phyloP scores from a whole-genome alignment of 345 rosid species.

The Angophora floribunda region DNA sequence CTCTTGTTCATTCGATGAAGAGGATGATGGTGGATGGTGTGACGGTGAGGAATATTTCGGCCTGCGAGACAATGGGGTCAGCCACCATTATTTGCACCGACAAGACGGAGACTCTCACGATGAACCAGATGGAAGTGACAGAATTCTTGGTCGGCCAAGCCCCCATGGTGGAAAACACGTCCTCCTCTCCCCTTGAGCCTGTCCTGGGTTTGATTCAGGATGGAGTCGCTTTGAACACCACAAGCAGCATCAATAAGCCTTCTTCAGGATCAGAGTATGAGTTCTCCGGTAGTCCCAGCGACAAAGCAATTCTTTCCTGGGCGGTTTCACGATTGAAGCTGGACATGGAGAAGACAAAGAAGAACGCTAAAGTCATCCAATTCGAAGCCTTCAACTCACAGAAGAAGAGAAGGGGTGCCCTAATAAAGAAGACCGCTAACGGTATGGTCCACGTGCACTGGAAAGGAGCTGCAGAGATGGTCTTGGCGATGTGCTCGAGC shows the following conservation, averaged over 20 bases:
- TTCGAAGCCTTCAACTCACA: conserved; percentile 17
- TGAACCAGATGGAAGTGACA: too few relatives aligned
- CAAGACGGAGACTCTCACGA: too few relatives aligned
- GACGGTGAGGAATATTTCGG: conserved; percentile 42
- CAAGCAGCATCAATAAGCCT: too few relatives aligned
- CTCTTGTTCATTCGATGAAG: conserved; percentile 75
- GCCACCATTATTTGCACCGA: too few relatives aligned
- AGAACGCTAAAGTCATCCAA: conserved; percentile 19
- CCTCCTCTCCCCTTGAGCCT: too few relatives aligned
- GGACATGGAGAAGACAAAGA: conserved; percentile 28
- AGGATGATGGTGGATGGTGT: conserved; percentile 75
- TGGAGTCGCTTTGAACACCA: too few relatives aligned
- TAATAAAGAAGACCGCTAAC: conserved; percentile 22
- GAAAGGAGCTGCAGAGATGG: conserved; percentile 82
- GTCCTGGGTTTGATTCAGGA: too few relatives aligned
- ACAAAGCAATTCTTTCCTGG: conserved; percentile 73
- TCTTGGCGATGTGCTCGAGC: conserved; percentile 54
- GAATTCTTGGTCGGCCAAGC: too few relatives aligned
- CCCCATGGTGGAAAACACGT: too few relatives aligned
- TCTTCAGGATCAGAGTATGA: neutral
- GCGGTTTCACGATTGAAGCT: conserved; percentile 29
- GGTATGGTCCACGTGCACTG: conserved; percentile 39
- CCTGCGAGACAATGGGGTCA: too few relatives aligned
- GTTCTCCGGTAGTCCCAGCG: conserved; percentile 59
- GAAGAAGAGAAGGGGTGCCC: too few relatives aligned